phyloP scores from a whole-genome alignment of 1,284 basidiomycete species.

The Puccinia horiana region DNA sequence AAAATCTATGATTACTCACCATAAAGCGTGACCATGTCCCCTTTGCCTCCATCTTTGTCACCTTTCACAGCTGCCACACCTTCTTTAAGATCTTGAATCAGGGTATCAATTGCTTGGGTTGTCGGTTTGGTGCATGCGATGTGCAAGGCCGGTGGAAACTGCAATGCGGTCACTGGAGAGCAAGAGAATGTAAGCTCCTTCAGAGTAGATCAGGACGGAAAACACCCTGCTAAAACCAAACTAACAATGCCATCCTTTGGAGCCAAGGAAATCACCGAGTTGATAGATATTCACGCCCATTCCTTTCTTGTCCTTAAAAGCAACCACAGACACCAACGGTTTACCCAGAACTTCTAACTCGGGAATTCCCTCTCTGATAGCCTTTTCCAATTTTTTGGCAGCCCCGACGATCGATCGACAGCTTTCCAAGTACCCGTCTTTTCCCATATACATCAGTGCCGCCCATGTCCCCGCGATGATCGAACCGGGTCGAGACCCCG shows the following conservation, averaged over 20 bases:
- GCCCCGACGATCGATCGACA: slow-evolving; percentile 79
- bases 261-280: slow-evolving; percentile 84
- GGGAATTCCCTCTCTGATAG: slow-evolving; percentile 69
- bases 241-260: slow-evolving; percentile 60
- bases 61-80: slow-evolving; percentile 69
- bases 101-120: slow-evolving; percentile 72
- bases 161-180: slow-evolving; percentile 71
- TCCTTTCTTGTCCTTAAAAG: slow-evolving; percentile 66
- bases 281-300: slow-evolving; percentile 68
- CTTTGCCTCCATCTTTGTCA: slow-evolving; percentile 61
- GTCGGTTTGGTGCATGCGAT: slow-evolving; percentile 88
- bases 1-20: slow-evolving; percentile 64
- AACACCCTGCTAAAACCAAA: slow-evolving; percentile 4
- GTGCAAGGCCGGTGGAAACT: slow-evolving; percentile 78
- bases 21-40: slow-evolving; percentile 82
- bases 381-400: slow-evolving; percentile 69
- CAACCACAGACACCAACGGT: slow-evolving; percentile 85
- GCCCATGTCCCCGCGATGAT: slow-evolving; percentile 95
- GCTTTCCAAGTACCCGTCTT: slow-evolving; percentile 86
- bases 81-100: slow-evolving; percentile 79
- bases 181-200: neutral
- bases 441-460: slow-evolving; percentile 87
- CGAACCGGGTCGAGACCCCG: slow-evolving; percentile 72
- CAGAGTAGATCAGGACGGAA: slow-evolving; percentile 49
- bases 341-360: slow-evolving; percentile 83